Conservation (phyloP, 176 grass and related monocot genomes). For the Eragrostis curvula region DNA sequence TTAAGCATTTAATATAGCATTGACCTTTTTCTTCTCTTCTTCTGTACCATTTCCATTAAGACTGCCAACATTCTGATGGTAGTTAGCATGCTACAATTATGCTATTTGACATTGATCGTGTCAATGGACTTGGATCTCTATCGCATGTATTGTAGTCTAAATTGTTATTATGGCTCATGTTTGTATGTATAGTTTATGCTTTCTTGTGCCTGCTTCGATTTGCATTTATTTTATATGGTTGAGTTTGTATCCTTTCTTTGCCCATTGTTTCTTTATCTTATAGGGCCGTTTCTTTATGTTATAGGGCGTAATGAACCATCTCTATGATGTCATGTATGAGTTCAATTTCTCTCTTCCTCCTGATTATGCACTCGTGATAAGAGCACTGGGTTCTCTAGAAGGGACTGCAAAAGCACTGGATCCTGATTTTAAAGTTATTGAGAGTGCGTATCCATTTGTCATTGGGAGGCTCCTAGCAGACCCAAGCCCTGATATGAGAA, state of each 20-base stretch:
- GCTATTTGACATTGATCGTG: constrained; percentile 6
- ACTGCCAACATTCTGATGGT: not conserved
- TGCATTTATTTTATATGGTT: not conserved
- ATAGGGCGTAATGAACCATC: constrained; percentile 85
- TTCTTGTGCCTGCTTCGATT: not conserved
- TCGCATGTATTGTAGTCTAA: not conserved
- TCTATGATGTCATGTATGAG: constrained; percentile 97
- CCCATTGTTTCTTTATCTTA: constrained; percentile 27
- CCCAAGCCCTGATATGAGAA: constrained; percentile 94
- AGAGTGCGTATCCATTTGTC: constrained; percentile 94
- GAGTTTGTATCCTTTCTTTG: constrained; percentile 20
- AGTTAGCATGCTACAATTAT: constrained; percentile 13
- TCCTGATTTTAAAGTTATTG: constrained; percentile 93
- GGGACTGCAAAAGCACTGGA: constrained; percentile 96
- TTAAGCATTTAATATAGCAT: constrained; percentile 9
- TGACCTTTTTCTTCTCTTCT: not conserved
- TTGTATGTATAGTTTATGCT: not conserved
- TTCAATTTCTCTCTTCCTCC: constrained; percentile 96
- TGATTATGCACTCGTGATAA: constrained; percentile 95
- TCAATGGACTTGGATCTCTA: not conserved
- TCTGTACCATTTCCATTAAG: not conserved
- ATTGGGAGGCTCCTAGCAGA: constrained; percentile 91
- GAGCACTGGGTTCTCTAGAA: constrained; percentile 95
- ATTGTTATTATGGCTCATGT: not conserved
- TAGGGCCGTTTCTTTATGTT: constrained; percentile 57